Conservation (phyloP, 306 rosid species). For the Quercus engelmannii region DNA sequence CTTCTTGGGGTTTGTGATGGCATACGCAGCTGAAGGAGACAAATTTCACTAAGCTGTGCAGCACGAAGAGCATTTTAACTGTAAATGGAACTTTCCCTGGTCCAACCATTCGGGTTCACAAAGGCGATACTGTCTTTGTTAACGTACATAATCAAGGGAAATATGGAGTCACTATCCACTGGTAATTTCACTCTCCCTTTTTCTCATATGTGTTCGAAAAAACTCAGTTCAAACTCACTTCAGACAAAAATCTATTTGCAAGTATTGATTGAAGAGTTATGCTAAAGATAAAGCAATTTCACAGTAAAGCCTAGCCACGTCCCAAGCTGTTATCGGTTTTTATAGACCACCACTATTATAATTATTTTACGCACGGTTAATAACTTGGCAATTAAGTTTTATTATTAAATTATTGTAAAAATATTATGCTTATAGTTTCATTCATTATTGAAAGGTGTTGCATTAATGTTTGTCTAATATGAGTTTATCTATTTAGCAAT, state of each 20-base stretch:
- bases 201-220: background rate
- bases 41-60: conserved; percentile 24
- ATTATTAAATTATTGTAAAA: no score
- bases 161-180: conserved; percentile 9
- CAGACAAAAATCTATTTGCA: no score
- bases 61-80: conserved; percentile 29
- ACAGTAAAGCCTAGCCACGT: no score
- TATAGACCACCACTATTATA: no score
- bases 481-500: no score
- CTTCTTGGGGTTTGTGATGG: background rate
- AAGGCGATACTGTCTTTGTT: conserved; percentile 14
- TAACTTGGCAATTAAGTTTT: fast-evolving
- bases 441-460: no score
- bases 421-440: no score
- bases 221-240: no score
- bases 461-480: no score
- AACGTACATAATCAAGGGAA: conserved; percentile 6
- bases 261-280: no score
- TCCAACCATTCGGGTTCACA: conserved; percentile 13
- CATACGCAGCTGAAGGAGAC: conserved; percentile 1
- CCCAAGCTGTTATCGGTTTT: no score
- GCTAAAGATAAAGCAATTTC: no score
- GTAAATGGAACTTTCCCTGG: conserved; percentile 36
- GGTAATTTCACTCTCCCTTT: background rate
- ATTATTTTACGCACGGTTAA: fast-evolving